Base-by-base conservation (phyloP, 73 alveolate species). In the Paramecium bursaria region DNA sequence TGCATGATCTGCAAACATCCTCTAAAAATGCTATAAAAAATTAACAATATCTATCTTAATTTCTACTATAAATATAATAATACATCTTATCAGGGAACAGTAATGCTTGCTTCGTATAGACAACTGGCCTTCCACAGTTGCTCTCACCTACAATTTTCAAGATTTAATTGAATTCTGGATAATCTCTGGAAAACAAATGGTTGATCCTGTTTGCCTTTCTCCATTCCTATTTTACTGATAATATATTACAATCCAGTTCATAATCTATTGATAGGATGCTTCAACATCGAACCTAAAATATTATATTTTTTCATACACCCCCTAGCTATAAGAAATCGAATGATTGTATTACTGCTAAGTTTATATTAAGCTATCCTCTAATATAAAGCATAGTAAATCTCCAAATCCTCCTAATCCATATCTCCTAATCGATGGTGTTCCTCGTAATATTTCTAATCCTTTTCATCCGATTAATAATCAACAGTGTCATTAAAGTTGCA, bases 271-370 rank as follows among this genome's bases (percentile, higher is more conserved):
- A 57, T 57, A 57, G 21, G 76, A 57, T 11, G 76, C 76, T 30
- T 57, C 76, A 57, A 57, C 33, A 57, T 57, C 76, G 33, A 57
- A 57, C 33, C 76, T 57, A 57, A 57, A 57, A 57, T 57, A 30
- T 30, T 50, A 57, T 30, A 57, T 30, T 57, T 15, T 13, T 27
- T 23, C 33, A 57, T 57, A 57, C 76, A 57, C 76, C 76, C 76
- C 33, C 76, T 29, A 30, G 76, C 76, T 30, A 57, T 57, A 11
- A 57, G 51, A 48, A 48, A 57, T 57, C 76, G 27, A 10, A 57
- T 57, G 15, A 57, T 23, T 10, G 76, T 57, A 14, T 57, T 57
- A 57, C 76, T 57, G 33, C 51, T 30, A 15, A 57, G 26, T 57
- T 57, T 57, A 22, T 57, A 57, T 57, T 57, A 48, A 27, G 48